These are phyloP conservation scores for Chamaenerion angustifolium DNA, from an alignment of 345 rosid species.

Conservation along the genomic window DNA sequence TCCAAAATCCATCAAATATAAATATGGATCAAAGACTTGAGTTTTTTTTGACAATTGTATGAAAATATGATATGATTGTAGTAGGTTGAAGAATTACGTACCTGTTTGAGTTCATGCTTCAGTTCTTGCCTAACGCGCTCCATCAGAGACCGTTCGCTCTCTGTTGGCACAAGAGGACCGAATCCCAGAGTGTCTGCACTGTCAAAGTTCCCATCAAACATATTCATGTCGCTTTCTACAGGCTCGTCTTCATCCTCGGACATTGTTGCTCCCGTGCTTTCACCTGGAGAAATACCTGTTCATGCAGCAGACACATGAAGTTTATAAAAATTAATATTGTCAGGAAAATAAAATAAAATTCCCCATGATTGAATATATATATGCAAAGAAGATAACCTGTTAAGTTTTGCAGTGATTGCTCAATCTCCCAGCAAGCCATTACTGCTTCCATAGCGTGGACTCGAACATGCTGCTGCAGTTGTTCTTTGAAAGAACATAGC, in stretches of 20 bases:
- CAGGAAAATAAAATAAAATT: no score
- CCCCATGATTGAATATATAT: no score
- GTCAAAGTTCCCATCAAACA: no score
- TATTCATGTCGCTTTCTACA: constrained; percentile 43
- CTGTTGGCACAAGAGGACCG: constrained; percentile 90
- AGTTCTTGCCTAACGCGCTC: constrained; percentile 94
- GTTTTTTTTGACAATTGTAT: no score
- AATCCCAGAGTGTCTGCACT: constrained; percentile 65
- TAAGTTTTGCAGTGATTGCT: constrained; percentile 91
- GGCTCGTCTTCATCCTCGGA: constrained; percentile 86
- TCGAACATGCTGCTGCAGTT: constrained; percentile 92
- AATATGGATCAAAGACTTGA: no score
- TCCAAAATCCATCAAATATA: no score
- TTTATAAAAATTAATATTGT: no score
- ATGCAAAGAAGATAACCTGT: constrained; percentile 35
- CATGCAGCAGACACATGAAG: no score
- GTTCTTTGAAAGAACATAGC: constrained; percentile 94
- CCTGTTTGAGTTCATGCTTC: constrained; percentile 94
- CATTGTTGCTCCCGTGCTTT: constrained; percentile 97
- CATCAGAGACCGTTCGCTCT: constrained; percentile 91
- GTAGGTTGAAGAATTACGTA: constrained; percentile 9
- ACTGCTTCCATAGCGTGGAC: constrained; percentile 99
- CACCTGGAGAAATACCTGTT: constrained; percentile 92
- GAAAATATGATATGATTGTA: no score
- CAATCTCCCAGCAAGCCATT: constrained; percentile 99